Base-by-base conservation (phyloP, 495 filamentous ascomycete genomes). In the Recurvomyces mirabilis region DNA sequence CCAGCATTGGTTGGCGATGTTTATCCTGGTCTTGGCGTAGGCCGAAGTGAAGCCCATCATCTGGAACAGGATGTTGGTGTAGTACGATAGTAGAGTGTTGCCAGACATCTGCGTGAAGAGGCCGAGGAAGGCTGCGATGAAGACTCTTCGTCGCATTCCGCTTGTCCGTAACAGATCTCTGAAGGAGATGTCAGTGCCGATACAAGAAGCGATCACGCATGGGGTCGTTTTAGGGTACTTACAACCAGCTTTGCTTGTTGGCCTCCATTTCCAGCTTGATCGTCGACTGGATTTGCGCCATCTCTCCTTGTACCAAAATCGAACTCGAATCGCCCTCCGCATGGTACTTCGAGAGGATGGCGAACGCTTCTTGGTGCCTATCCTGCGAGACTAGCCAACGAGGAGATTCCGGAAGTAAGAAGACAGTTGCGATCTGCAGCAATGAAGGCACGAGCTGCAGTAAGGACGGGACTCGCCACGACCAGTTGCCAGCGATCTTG, bases 391-490 rank as follows among this genome's bases (percentile, higher is more conserved):
- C 31, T 14, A 51, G 47, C 31, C 40, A 51, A 15, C 47, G 41
- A 4, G 47, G 47, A 12, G 31, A 38, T 25, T 46, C 41, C 13
- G 47, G 47, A 9, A 62, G 82, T 26, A 55, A 43, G 44, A 68
- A 61, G 29, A 64, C 65, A 28, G 78, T 68, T 6, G 50, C 48
- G 32, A 79, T 63, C 47, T 82, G 79, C n/a, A 80, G 47, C 3
- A 78, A 39, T 0, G 67, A 72, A 1, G 74, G 74, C 1, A 63
- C 64, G 47, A 67, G 65, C 47, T 78, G 74, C 4, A 78, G 57
- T 3, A 75, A 54, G 0, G 71, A 77, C 1, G 78, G 78, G 18
- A 80, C 72, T 35, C 74, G 64, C 78, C 77, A 82, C 3, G 73
- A 69, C 77, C 77, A 81, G 39, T 76, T 63, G 42, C 58, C 68